A percentile compares a stretch with the other conserved stretches of the same genome.
These are phyloP conservation scores for Priceomyces fermenticarens DNA, from an alignment of 805 yeast species.

Conservation along the genomic window DNA sequence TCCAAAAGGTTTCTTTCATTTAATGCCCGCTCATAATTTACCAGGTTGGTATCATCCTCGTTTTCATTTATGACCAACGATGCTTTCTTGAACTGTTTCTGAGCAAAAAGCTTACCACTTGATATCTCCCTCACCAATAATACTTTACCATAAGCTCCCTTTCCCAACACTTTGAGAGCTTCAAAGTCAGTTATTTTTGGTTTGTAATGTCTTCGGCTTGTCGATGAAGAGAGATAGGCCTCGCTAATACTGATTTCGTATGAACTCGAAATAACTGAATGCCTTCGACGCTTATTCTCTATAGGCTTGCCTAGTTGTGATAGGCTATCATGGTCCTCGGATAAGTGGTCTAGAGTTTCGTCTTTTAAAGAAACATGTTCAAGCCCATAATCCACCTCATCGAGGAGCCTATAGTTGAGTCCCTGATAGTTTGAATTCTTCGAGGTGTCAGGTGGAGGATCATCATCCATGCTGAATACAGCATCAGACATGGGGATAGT, in stretches of 20 bases:
- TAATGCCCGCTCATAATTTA: conserved; percentile 35
- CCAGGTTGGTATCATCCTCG: conserved; percentile 28
- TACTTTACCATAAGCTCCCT: conserved; percentile 45
- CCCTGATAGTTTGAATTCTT: conserved; percentile 1
- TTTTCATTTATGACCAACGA: conserved; percentile 31
- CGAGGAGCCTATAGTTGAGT: conserved; percentile 22
- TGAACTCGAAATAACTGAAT: conserved; percentile 27
- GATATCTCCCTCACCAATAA: conserved; percentile 35
- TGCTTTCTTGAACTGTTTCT: conserved; percentile 41
- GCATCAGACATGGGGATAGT: conserved; percentile 17
- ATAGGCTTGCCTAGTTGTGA: conserved; percentile 18
- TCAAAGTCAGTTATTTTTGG: conserved; percentile 37
- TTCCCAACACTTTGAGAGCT: conserved; percentile 42
- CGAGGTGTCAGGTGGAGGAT: conserved; percentile 10
- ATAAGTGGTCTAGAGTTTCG: conserved; percentile 3
- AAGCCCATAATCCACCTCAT: conserved; percentile 9
- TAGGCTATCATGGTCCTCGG: conserved; percentile 11
- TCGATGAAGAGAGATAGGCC: conserved; percentile 26
- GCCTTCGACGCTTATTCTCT: conserved; percentile 15
- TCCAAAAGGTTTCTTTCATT: conserved; percentile 41
- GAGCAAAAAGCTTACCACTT: conserved; percentile 41
- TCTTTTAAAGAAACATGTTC: conserved; percentile 1
- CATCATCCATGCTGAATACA: conserved; percentile 36
- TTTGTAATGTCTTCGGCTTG: conserved; percentile 14
- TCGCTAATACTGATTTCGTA: conserved; percentile 33